A percentile compares a stretch with the other conserved stretches of the same genome.
These are phyloP conservation scores for Brassica napus DNA, from an alignment of 345 rosid species.

Conservation along the genomic window DNA sequence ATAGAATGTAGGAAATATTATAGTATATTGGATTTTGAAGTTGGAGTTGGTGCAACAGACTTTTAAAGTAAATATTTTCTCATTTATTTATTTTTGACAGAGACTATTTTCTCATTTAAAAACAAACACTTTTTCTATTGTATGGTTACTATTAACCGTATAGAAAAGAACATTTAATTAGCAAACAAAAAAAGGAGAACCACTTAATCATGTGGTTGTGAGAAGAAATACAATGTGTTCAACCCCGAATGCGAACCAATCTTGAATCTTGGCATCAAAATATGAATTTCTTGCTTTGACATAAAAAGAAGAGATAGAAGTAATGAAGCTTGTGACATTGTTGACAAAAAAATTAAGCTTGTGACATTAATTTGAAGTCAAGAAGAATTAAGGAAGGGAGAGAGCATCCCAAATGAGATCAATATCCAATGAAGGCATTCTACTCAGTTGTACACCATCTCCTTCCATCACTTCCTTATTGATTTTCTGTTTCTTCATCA, in stretches of 20 bases:
- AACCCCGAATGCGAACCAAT: slow-evolving; percentile 7
- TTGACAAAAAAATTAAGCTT: not conserved
- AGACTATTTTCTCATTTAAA: not conserved
- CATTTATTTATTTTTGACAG: no score
- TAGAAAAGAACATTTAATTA: slow-evolving; percentile 26
- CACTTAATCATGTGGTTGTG: slow-evolving; percentile 19
- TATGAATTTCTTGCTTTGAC: slow-evolving; percentile 9
- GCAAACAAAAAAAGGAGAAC: slow-evolving; percentile 17
- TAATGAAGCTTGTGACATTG: slow-evolving; percentile 14
- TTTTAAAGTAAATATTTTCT: not conserved
- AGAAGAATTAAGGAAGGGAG: slow-evolving; percentile 52
- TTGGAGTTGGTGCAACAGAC: slow-evolving; percentile 38
- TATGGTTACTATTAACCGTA: slow-evolving; percentile 30
- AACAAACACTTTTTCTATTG: slow-evolving; percentile 14
- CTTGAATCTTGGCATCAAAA: slow-evolving; percentile 22
- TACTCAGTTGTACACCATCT: slow-evolving; percentile 83
- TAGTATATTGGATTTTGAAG: slow-evolving; percentile 22
- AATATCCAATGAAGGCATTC: slow-evolving; percentile 98
- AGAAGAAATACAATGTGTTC: slow-evolving; percentile 18
- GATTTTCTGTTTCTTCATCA: slow-evolving; percentile 39
- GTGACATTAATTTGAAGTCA: slow-evolving; percentile 39
- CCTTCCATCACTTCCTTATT: slow-evolving; percentile 43
- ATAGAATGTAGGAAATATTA: slow-evolving; percentile 6
- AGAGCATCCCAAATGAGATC: slow-evolving; percentile 97
- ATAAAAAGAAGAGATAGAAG: not conserved